Base-by-base conservation (phyloP, 805 yeast species). In the Yamadazyma endophytica region DNA sequence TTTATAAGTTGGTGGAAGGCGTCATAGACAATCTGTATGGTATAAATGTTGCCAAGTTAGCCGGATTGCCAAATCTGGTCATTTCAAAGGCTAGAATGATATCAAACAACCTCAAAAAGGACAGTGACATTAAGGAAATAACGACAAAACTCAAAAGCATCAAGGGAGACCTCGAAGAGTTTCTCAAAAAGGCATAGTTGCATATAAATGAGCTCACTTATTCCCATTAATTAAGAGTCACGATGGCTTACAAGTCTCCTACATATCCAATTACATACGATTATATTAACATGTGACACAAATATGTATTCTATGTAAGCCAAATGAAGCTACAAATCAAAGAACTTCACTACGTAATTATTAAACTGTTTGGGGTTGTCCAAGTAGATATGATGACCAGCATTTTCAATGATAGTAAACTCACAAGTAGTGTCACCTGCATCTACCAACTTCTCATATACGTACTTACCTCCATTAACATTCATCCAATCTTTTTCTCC, bases 11-110 rank as follows among this genome's bases (percentile, higher is more conserved):
- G 21, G 61, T 49, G 5, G 29, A 36, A 12, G 72, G 72, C 1
- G 66, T 61, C 7, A 58, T 62, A 13, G 54, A 73, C 24, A 71
- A 79, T 33, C 83, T 89, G 33, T 87, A 81, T 53, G 97, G 96
- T 1, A 61, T 89, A 21, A 85, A 88, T 49, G 95, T 86, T 22
- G 96, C 96, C 0, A 70, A 75, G 37, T 47, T 87, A 35, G 92
- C 96, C 0, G 75, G 75, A 0, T 56, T 88, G 2, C 75, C 79
- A 1, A 47, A 45, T 3, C 49, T 46, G 1, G 59, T 81, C 5
- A 61, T 79, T 4, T 51, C 57, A 1, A 44, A 50, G 3, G 86
- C 86, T 0, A 56, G 43, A 28, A 29, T 32, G 13, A 49, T 61
- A 12, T 64, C 78, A 8, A 57, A 55, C 29, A 39, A 39, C 18